phyloP scores from a whole-genome alignment of 1,284 basidiomycete species.

The Tremellales sp. region DNA sequence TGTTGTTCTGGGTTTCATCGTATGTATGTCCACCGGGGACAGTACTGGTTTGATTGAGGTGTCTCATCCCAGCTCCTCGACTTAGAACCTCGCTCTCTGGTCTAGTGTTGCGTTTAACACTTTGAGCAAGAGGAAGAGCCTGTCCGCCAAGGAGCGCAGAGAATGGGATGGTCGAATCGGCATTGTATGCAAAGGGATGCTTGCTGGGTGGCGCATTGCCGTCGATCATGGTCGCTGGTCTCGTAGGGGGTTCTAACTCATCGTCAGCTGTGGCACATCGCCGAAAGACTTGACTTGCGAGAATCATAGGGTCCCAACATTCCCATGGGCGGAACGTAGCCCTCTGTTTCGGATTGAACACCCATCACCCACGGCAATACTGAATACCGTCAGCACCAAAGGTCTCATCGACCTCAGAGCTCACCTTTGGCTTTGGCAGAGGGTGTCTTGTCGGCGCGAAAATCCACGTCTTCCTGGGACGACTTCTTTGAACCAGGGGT shows the following conservation, averaged over 20 bases:
- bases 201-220: slow-evolving; percentile 5
- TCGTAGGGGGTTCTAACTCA: slow-evolving; percentile 16
- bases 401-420: background rate
- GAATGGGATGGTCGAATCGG: slow-evolving; percentile 21
- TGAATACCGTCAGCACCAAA: slow-evolving; percentile 7
- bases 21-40: slow-evolving; percentile 1
- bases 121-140: background rate
- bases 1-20: slow-evolving; percentile 8
- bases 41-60: slow-evolving; percentile 1
- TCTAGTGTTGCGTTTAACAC: background rate
- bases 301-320: slow-evolving; percentile 43
- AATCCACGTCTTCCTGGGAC: slow-evolving; percentile 14
- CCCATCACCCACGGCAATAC: slow-evolving; percentile 39
- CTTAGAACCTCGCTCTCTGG: slow-evolving; percentile 28
- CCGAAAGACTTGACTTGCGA: slow-evolving; percentile 16
- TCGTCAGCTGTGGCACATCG: background rate
- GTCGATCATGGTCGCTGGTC: slow-evolving; percentile 21
- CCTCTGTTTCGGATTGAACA: slow-evolving; percentile 19
- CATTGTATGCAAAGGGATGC: slow-evolving; percentile 33
- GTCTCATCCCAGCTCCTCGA: slow-evolving; percentile 23
- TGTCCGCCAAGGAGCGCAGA: slow-evolving; percentile 18
- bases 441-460: slow-evolving; percentile 23
- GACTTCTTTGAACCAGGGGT: slow-evolving; percentile 9
- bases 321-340: slow-evolving; percentile 26
- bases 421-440: slow-evolving; percentile 33